Percentiles rank a stretch among this genome's conserved stretches.
Evolutionary conservation across 2,329 filamentous ascomycete genomes (phyloP).

Genomic region (Alternaria postmessia): DNA sequence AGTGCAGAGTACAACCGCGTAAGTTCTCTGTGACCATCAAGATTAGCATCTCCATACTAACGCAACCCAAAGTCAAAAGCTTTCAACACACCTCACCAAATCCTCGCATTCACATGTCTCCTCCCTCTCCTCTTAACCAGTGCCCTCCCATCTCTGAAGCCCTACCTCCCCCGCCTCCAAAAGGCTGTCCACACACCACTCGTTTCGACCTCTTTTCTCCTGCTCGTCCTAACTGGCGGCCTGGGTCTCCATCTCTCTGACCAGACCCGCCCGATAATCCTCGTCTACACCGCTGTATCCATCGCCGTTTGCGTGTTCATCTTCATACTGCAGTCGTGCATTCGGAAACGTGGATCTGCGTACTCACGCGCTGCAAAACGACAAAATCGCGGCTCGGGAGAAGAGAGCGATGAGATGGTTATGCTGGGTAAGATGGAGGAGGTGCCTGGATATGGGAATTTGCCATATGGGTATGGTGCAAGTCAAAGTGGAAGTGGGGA

Average conservation of each 20-base stretch:
- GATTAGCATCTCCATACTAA: neutral
- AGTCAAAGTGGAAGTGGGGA: constrained; percentile 8
- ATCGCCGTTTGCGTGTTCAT: constrained; percentile 35
- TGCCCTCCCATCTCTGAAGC: constrained; percentile 31
- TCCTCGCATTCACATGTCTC: constrained; percentile 61
- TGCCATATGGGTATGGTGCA: constrained; percentile 13
- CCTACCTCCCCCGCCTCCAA: constrained; percentile 44
- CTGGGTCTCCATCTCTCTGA: constrained; percentile 43
- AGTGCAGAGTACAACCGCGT: constrained; percentile 52
- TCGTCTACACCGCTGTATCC: constrained; percentile 39
- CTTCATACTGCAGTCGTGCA: constrained; percentile 32
- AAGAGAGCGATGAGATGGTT: constrained; percentile 34
- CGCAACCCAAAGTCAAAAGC: constrained; percentile 46
- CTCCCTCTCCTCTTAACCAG: constrained; percentile 37
- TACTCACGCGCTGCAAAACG: constrained; percentile 29
- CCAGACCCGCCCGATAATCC: constrained; percentile 32
- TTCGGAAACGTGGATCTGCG: constrained; percentile 37
- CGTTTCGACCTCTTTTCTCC: constrained; percentile 52
- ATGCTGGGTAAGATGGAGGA: constrained; percentile 31
- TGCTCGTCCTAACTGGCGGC: constrained; percentile 45
- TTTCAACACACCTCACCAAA: constrained; percentile 58
- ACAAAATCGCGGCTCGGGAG: constrained; percentile 15
- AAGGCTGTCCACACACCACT: constrained; percentile 50
- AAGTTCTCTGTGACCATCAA: constrained; percentile 19
- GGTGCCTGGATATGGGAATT: neutral